Conservation (phyloP, 352 stramenopile genomes). For the Aphanomyces astaci region DNA sequence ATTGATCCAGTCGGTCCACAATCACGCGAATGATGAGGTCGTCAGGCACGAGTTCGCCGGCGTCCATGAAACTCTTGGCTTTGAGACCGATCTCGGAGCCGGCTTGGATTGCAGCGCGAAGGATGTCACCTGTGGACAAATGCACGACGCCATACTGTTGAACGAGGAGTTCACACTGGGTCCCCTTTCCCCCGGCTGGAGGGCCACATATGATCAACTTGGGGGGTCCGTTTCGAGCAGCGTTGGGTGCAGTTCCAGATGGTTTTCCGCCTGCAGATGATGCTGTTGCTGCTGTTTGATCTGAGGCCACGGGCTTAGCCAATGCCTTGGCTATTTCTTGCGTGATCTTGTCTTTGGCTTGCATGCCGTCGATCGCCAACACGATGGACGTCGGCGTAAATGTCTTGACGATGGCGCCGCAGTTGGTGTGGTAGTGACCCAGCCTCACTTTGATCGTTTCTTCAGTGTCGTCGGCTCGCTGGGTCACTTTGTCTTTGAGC, state of each 20-base stretch:
- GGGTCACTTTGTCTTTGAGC: slow-evolving; percentile 64
- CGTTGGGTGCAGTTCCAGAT: background rate
- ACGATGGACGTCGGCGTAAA: slow-evolving; percentile 49
- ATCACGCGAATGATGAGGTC: slow-evolving; percentile 86
- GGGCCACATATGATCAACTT: slow-evolving; percentile 86
- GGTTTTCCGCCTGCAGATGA: background rate
- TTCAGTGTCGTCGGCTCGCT: slow-evolving; percentile 89
- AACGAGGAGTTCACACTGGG: slow-evolving; percentile 90
- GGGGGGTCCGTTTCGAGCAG: slow-evolving; percentile 17
- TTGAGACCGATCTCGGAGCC: slow-evolving; percentile 50
- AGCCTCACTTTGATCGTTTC: slow-evolving; percentile 86
- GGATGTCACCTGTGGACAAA: slow-evolving; percentile 88
- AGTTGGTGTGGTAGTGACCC: slow-evolving; percentile 79
- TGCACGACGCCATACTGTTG: slow-evolving; percentile 85
- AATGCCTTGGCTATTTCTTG: background rate
- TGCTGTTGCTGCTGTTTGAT: background rate
- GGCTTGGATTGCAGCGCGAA: slow-evolving; percentile 78
- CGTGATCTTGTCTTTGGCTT: slow-evolving; percentile 18
- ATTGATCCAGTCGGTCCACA: slow-evolving; percentile 64
- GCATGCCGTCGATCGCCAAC: slow-evolving; percentile 33
- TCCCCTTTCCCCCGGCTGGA: slow-evolving; percentile 90
- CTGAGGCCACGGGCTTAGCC: background rate
- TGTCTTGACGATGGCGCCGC: slow-evolving; percentile 38
- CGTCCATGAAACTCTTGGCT: slow-evolving; percentile 87
- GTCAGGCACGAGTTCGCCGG: slow-evolving; percentile 87